Base-by-base conservation (phyloP, 495 filamentous ascomycete genomes). In the Staphylotrichum tortipilum region DNA sequence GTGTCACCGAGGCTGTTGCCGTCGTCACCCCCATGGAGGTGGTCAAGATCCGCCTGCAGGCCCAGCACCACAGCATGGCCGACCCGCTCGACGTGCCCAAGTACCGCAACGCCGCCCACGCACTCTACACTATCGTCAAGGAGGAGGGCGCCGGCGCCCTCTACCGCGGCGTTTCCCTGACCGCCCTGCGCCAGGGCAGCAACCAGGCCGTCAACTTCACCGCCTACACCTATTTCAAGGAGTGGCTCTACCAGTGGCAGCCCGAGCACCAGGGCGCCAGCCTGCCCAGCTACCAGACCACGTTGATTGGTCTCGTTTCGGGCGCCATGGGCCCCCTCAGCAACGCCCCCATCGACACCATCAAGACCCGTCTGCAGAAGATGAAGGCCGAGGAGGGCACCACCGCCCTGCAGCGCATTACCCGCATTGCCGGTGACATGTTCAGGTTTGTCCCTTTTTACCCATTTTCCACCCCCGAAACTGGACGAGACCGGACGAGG, bases 121-220 rank as follows among this genome's bases (percentile, higher is more conserved):
- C 92, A 3, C 76, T 89, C 9, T 97, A 89, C 73, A 95, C 89
- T 28, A 86, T 98, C 36, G 67, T 97, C 22, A 80, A 79, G 55
- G 92, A 98, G 68, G 92, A 98, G 71, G 92, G 92, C 1, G 64
- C 87, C 63, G 80, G 85, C 47, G 82, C 88, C 4, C 68, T 98
- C 29, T 98, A 95, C 67, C 85, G 92, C 40, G 92, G 92, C 57
- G 90, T 98, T 12, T 86, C 85, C 15, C 78, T 98, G 18, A 98
- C 92, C 2, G 92, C 89, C 2, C 79, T 97, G 47, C 80, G 92
- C 44, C 92, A 98, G 68, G 92, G 91, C 48, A 89, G 82, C 50
- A 98, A 99, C 73, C 92, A 99, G 72, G 92, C 94, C 10, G 86
- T 94, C 63, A 99, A 99, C 76, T 99, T 99, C 76, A 96, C 90